These are phyloP conservation scores for Aureobasidium sp. DNA, from an alignment of 2,329 filamentous ascomycete genomes.

Conservation along the genomic window DNA sequence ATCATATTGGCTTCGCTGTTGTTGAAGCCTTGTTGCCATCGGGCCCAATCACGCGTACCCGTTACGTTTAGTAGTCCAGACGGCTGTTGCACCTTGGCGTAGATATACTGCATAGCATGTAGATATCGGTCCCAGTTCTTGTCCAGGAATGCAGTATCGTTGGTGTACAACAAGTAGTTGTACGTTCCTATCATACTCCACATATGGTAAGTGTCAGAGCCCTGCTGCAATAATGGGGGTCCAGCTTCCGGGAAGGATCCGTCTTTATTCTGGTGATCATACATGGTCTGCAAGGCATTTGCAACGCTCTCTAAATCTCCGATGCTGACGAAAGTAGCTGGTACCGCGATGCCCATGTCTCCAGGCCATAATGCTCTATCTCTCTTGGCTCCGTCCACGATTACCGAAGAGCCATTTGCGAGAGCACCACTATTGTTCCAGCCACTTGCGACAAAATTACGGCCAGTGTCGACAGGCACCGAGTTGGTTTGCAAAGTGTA, in stretches of 20 bases:
- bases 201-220: constrained; percentile 30
- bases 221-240: constrained; percentile 30
- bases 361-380: constrained; percentile 37
- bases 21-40: constrained; percentile 43
- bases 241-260: constrained; percentile 34
- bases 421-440: constrained; percentile 32
- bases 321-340: constrained; percentile 35
- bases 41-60: constrained; percentile 44
- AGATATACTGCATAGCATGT: constrained; percentile 39
- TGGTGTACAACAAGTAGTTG: constrained; percentile 50
- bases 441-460: constrained; percentile 19
- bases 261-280: constrained; percentile 33
- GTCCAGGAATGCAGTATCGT: constrained; percentile 42
- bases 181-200: constrained; percentile 51
- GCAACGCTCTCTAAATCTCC: constrained; percentile 40
- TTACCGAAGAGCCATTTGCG: constrained; percentile 26
- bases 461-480: constrained; percentile 28
- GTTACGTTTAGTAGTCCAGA: constrained; percentile 43
- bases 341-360: constrained; percentile 44
- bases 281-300: constrained; percentile 41
- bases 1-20: constrained; percentile 47
- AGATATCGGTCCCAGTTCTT: constrained; percentile 43
- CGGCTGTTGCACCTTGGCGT: constrained; percentile 36
- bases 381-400: constrained; percentile 34
- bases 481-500: constrained; percentile 33